Evolutionary conservation across 1,284 basidiomycete genomes (phyloP).

Genomic region (Volvariella volvacea): DNA sequence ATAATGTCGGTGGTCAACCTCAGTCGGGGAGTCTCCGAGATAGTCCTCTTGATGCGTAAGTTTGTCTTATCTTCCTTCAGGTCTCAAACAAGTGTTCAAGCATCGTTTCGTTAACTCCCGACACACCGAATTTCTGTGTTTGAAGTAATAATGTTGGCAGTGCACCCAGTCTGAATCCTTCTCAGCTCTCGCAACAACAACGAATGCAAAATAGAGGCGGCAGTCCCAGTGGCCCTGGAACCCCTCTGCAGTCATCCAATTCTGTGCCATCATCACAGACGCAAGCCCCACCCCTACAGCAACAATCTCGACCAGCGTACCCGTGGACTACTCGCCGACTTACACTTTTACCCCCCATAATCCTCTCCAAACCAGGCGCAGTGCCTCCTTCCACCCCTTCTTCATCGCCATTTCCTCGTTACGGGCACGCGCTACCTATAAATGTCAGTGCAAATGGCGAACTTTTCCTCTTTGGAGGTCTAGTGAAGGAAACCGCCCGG

Average conservation of each 20-base stretch:
- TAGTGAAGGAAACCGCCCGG: conserved; percentile 85
- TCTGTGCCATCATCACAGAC: conserved; percentile 23
- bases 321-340: conserved; percentile 76
- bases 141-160: conserved; percentile 11
- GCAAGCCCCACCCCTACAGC: conserved; percentile 22
- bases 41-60: conserved; percentile 34
- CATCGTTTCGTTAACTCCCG: too few relatives aligned
- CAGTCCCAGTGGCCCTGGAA: conserved; percentile 17
- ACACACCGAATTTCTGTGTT: background rate
- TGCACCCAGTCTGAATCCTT: conserved; percentile 2
- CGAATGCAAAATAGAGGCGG: conserved; percentile 23
- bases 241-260: conserved; percentile 15
- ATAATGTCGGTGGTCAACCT: conserved; percentile 14
- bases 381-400: conserved; percentile 56
- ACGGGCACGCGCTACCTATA: conserved; percentile 93
- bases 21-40: conserved; percentile 24
- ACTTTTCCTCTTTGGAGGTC: conserved; percentile 94
- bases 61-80: conserved; percentile 10
- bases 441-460: conserved; percentile 79
- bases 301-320: conserved; percentile 55
- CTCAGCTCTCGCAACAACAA: conserved; percentile 21
- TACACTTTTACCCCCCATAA: conserved; percentile 54
- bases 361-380: conserved; percentile 55
- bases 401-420: conserved; percentile 91
- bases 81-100: background rate